Conservation (phyloP, 2,329 filamentous ascomycete species). For the Alternaria solani region DNA sequence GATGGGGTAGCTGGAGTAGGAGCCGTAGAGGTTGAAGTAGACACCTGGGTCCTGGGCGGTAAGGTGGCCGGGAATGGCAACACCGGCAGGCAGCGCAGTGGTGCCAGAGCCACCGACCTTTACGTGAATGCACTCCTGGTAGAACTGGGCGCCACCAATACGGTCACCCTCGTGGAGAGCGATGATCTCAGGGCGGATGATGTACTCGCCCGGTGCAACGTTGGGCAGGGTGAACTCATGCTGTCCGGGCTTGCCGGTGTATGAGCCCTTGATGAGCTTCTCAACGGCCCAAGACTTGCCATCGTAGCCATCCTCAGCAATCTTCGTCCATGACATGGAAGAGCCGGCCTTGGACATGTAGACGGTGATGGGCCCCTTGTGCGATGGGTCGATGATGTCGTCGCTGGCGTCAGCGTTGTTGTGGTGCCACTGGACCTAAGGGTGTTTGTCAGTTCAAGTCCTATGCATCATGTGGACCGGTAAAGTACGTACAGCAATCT, state of each 20-base stretch:
- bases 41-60: conserved; percentile 51
- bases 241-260: conserved; percentile 50
- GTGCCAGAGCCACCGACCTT: conserved; percentile 48
- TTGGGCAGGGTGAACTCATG: conserved; percentile 53
- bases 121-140: conserved; percentile 56
- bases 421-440: conserved; percentile 60
- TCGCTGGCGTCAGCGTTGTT: conserved; percentile 54
- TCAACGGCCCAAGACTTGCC: conserved; percentile 51
- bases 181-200: conserved; percentile 56
- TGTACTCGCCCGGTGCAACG: conserved; percentile 53
- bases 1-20: conserved; percentile 45
- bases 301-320: conserved; percentile 50
- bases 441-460: conserved; percentile 7
- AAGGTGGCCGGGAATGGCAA: conserved; percentile 58
- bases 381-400: conserved; percentile 62
- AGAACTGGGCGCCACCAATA: conserved; percentile 53
- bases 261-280: conserved; percentile 44
- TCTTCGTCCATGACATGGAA: conserved; percentile 59
- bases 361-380: conserved; percentile 62
- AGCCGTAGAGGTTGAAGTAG: conserved; percentile 54
- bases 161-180: conserved; percentile 54
- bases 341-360: conserved; percentile 57
- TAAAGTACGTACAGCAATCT: conserved; percentile 40
- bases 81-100: conserved; percentile 49
- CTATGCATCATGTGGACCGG: neutral